Base-by-base conservation (phyloP, 148 eudicot species). In the Rhododendron molle region DNA sequence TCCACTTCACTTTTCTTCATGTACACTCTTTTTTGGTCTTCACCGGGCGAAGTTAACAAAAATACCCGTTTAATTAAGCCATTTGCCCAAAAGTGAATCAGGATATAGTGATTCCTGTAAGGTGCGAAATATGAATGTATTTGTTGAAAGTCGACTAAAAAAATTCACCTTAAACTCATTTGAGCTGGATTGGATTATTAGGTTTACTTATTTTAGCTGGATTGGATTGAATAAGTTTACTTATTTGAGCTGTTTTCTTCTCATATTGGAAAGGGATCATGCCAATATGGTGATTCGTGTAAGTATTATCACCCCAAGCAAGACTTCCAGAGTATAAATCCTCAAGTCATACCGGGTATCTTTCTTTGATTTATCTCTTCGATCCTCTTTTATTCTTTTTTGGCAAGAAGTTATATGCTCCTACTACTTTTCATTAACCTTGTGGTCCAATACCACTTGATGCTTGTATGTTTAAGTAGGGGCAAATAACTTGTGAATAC, bases 241-340 rank as follows among this genome's bases (percentile, higher is more conserved):
- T 73, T 43, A 81, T 71, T 77, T 44, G 47, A 76, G 52, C 13
- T 79, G 0, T 73, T 60, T 46, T 49, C 28, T 78, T 83, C 78
- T 83, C 47, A 54, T 85, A 47, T 43, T 54, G 78, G 73, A 38
- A 78, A 96, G 99, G 99, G 99, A 43, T 89, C 91, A 82, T 95
- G 99, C 89, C 97, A 90, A 7, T 94, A 89, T 85, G 98, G 98
- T 30, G 96, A 94, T 86, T 91, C 95, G 46, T 96, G 99, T 89
- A 95, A 92, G 83, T 95, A 93, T 87, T 85, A 84, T 77, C 99
- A 96, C 88, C 97, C 97, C 78, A 92, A 81, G 89, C 94, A 87
- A 74, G 89, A 85, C 81, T 44, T 84, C 60, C 92, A 87, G 84
- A 86, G 86, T 83, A 36, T 84, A 80, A 86, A 67, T 86, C 44